Base-by-base conservation (phyloP, 2,329 filamentous ascomycete genomes). In the Colletotrichum sp. region DNA sequence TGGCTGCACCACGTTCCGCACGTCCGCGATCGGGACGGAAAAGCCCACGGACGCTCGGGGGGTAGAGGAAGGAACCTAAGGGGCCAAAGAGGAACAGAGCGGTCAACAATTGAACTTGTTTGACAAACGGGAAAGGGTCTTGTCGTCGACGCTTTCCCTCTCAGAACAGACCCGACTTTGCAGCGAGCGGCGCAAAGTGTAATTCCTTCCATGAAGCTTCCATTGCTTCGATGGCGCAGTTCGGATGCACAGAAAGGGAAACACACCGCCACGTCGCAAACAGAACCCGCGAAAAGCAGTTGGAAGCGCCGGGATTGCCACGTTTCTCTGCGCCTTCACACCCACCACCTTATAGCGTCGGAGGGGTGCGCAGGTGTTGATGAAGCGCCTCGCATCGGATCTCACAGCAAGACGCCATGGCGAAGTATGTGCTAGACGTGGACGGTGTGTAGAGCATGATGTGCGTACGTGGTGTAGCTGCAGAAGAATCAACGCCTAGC, bases 121-220 rank as follows among this genome's bases (percentile, higher is more conserved):
- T 18, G 28, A 62, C 28, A 30, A 30, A 21, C 59, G 59, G 28
- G 26, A 62, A 34, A n/a, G 59, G 59, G 59, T 32, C 55, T 32
- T 63, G 55, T 59, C 36, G 21, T 30, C 15, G 10, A 34, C 32
- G n/a, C 21, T 57, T 36, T 12, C 57, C 15, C 26, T 24, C 21
- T 34, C 18, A 49, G 34, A 12, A 71, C 49, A 32, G 69, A 59
- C 49, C 28, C 44, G 18, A 49, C n/a, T 32, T 49, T 49, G 26
- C 39, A 66, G 44, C 49, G 30, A 66, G 24, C 26, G 65, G 71
- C 60, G 71, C 52, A 71, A 75, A 75, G 71, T 75, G 65, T 76
- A 71, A 70, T 60, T 75, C 59, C 39, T 76, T 73, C 63, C 59
- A 44, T 39, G 39, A 75, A 64, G 55, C 65, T 74, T 74, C 60